phyloP scores from a whole-genome alignment of 2,329 filamentous ascomycete species.

The Ascosphaera apis region DNA sequence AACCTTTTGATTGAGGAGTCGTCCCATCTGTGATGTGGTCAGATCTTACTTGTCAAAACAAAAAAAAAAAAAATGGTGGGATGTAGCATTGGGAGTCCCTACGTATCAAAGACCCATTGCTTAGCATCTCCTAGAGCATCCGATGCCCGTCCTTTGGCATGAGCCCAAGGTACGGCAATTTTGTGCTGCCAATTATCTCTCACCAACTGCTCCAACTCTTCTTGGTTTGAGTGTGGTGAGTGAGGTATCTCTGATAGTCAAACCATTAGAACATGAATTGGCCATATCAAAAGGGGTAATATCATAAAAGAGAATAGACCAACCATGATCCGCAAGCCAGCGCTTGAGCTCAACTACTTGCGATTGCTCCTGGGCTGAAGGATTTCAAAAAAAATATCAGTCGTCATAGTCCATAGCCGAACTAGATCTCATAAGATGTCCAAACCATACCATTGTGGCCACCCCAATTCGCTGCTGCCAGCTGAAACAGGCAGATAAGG shows the following conservation, averaged over 20 bases:
- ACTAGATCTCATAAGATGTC: too few species aligned
- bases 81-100: slow-evolving; percentile 9
- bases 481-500: too few species aligned
- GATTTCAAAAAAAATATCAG: slow-evolving; percentile 1
- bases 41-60: neutral
- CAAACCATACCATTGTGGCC: too few species aligned
- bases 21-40: slow-evolving; percentile 41
- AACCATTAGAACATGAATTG: too few species aligned
- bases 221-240: slow-evolving; percentile 73
- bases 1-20: slow-evolving; percentile 88
- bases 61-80: slow-evolving; percentile 3
- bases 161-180: slow-evolving; percentile 48
- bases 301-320: slow-evolving; percentile 1
- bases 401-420: too few species aligned
- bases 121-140: slow-evolving; percentile 53
- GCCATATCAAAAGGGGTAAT: too few species aligned
- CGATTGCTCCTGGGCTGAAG: slow-evolving; percentile 45
- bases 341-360: slow-evolving; percentile 92
- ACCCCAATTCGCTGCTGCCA: too few species aligned
- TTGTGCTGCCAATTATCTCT: slow-evolving; percentile 71
- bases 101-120: slow-evolving; percentile 82
- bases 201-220: slow-evolving; percentile 80
- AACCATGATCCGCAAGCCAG: slow-evolving; percentile 72
- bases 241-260: slow-evolving; percentile 44
- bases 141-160: slow-evolving; percentile 30